Conservation (phyloP, 768 basidiomycete species). For the Mrakia gelida region DNA sequence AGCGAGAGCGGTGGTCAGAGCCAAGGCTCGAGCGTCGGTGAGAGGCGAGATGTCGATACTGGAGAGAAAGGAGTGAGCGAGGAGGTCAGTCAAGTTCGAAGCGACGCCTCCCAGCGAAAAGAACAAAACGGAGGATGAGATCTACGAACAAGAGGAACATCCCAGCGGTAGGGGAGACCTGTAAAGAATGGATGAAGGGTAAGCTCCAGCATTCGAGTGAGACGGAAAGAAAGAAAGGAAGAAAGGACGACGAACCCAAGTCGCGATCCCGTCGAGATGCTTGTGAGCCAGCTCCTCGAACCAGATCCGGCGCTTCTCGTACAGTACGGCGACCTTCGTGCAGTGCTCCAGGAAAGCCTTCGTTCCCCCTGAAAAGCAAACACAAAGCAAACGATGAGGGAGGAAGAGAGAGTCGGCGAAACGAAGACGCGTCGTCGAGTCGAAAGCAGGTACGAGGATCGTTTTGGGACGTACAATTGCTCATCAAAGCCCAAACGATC, state of each 20-base stretch:
- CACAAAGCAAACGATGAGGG: not conserved
- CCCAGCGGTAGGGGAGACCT: conserved; percentile 60
- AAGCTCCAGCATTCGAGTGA: not conserved
- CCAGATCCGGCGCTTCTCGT: conserved; percentile 65
- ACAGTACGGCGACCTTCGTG: conserved; percentile 55
- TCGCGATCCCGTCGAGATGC: conserved; percentile 69
- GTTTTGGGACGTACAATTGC: conserved; percentile 35
- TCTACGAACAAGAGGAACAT: conserved; percentile 70
- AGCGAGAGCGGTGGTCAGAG: conserved; percentile 69
- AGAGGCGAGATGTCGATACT: conserved; percentile 45
- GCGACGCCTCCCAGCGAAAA: not conserved
- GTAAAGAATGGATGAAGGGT: not conserved
- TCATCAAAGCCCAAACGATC: conserved; percentile 38
- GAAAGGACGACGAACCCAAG: conserved; percentile 37
- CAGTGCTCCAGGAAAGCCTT: conserved; percentile 69
- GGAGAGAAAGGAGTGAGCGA: not conserved
- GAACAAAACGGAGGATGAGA: not conserved
- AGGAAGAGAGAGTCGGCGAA: not conserved
- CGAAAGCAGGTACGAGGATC: no score
- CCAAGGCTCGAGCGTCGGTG: conserved; percentile 68
- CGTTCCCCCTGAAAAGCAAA: conserved; percentile 56
- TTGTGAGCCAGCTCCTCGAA: conserved; percentile 72
- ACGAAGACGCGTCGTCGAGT: not conserved
- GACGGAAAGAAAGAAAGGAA: not conserved
- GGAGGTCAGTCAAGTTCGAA: not conserved